Percentiles rank a stretch among this genome's conserved stretches.
phyloP scores from a whole-genome alignment of 2,329 filamentous ascomycete genomes.

The Pyrenophora seminiperda region DNA sequence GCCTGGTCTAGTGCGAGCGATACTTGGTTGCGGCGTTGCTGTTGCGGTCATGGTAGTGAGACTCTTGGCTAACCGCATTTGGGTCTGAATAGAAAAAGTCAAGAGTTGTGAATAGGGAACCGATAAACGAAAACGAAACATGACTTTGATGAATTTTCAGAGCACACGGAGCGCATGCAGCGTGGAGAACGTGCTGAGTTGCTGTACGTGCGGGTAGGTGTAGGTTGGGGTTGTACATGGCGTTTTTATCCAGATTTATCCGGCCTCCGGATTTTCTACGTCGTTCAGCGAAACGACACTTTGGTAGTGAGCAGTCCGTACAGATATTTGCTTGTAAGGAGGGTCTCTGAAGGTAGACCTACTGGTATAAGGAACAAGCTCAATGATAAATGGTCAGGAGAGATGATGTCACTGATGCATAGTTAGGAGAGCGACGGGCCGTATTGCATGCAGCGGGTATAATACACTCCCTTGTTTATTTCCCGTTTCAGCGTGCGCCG shows the following conservation, averaged over 20 bases:
- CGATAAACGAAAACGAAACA: slow-evolving; percentile 15
- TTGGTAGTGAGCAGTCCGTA: neutral
- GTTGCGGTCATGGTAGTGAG: slow-evolving; percentile 20
- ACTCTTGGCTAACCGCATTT: slow-evolving; percentile 29
- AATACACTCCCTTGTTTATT: neutral
- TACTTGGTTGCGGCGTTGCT: slow-evolving; percentile 6
- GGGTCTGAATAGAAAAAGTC: slow-evolving; percentile 43
- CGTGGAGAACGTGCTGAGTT: slow-evolving; percentile 1
- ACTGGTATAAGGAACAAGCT: neutral
- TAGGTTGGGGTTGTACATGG: slow-evolving; percentile 4
- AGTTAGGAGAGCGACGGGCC: neutral
- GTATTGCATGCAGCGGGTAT: neutral
- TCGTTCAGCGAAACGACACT: neutral
- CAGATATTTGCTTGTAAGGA: neutral
- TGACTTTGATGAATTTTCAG: slow-evolving; percentile 9
- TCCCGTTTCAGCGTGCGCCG: neutral
- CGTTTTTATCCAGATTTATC: slow-evolving; percentile 6
- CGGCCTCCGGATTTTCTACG: neutral
- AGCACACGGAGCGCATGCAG: neutral
- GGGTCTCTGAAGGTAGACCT: neutral
- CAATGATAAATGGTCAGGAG: neutral
- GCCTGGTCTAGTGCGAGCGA: neutral
- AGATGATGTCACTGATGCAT: too few species aligned
- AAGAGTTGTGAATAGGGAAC: slow-evolving; percentile 31
- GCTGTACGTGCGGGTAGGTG: neutral